Evolutionary conservation across 768 basidiomycete genomes (phyloP).

Genomic region (Mycena pura): DNA sequence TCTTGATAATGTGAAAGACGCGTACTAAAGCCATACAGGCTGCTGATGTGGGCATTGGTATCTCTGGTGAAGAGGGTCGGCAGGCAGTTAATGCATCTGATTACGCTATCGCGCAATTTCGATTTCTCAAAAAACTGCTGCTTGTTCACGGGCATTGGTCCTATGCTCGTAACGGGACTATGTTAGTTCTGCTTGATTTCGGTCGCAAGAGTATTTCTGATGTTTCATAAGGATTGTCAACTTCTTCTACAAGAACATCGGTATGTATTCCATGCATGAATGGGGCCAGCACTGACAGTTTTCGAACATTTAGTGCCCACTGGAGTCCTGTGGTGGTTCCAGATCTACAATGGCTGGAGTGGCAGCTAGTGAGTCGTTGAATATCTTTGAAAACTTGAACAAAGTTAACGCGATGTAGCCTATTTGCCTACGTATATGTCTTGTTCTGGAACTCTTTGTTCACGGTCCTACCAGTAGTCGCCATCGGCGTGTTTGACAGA

Average conservation of each 20-base stretch:
- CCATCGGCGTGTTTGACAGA: conserved; percentile 94
- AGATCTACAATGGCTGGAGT: conserved; percentile 92
- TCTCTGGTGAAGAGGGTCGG: conserved; percentile 95
- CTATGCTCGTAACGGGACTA: conserved; percentile 93
- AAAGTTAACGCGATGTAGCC: conserved; percentile 44
- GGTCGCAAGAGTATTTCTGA: neutral
- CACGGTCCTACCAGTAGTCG: conserved; percentile 92
- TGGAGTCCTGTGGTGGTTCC: conserved; percentile 97
- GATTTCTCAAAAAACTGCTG: conserved; percentile 88
- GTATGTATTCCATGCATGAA: neutral
- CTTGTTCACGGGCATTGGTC: conserved; percentile 99
- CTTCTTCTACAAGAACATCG: conserved; percentile 98
- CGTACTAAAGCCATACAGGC: conserved; percentile 49
- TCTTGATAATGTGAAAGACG: neutral
- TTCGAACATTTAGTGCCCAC: conserved; percentile 65
- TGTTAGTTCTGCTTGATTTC: conserved; percentile 50
- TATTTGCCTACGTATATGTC: conserved; percentile 92
- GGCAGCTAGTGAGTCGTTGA: conserved; percentile 85
- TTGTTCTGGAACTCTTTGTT: conserved; percentile 99
- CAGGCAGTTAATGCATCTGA: conserved; percentile 99
- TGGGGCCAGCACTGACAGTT: neutral
- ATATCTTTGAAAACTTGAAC: neutral
- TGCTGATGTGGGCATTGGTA: conserved; percentile 97
- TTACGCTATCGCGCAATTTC: conserved; percentile 95
- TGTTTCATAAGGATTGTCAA: conserved; percentile 76